A percentile compares a stretch with the other conserved stretches of the same genome.
Conservation (phyloP, 352 stramenopile species). For the Phytopythium oedochilum region DNA sequence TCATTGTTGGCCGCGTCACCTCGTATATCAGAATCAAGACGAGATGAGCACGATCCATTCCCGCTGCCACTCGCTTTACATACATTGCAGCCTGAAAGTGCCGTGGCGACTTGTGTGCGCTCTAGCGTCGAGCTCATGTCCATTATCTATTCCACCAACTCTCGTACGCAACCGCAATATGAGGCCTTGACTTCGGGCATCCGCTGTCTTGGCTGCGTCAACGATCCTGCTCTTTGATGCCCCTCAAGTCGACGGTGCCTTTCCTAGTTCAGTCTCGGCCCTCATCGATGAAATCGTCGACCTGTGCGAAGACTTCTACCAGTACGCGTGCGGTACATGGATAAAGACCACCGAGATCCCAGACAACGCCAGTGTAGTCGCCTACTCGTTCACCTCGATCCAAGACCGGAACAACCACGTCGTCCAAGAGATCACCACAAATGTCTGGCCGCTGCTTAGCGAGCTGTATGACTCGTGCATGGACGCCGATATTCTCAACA, state of each 20-base stretch:
- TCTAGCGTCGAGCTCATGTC: too few species aligned
- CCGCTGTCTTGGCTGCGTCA: too few species aligned
- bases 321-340: constrained; percentile 61
- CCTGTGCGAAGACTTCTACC: constrained; percentile 73
- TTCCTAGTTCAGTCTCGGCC: constrained; percentile 28
- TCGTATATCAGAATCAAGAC: too few species aligned
- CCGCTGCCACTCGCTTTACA: too few species aligned
- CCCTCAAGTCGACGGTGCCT: constrained; percentile 7
- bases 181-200: too few species aligned
- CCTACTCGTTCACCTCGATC: constrained; percentile 45
- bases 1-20: too few species aligned
- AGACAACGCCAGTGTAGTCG: constrained; percentile 18
- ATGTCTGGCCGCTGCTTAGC: constrained; percentile 55
- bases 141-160: too few species aligned
- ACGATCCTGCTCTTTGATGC: too few species aligned
- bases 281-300: constrained; percentile 40
- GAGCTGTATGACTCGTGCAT: constrained; percentile 69
- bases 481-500: constrained; percentile 38
- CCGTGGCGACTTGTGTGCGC: too few species aligned
- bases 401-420: constrained; percentile 44
- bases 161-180: too few species aligned
- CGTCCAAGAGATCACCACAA: constrained; percentile 49
- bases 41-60: too few species aligned
- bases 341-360: constrained; percentile 32
- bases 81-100: too few species aligned